Evolutionary conservation across 768 basidiomycete species (phyloP), one percentile per base, ranked within the genome.

Genomic region (Clavulina sp.): DNA sequence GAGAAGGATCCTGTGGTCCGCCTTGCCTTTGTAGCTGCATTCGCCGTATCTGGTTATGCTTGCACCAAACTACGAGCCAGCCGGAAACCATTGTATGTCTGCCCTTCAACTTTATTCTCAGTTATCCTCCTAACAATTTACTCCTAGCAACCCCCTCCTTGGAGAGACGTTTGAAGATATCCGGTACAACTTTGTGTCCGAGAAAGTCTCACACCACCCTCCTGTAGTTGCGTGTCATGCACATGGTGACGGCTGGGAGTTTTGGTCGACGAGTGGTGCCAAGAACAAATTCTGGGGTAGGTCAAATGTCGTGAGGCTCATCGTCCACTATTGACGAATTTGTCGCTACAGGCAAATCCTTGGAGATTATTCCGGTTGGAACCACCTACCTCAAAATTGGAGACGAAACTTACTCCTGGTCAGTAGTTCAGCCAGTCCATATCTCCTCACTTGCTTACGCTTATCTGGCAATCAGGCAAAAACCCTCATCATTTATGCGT

Each of bases 281-380:
- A 84, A 76, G 65, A 88, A 85, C 52, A 87, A 85, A 63, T 87
- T 91, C 64, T 86, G 86, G 84, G 87, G 86, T 84, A 63, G 53
- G 78, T 71, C 32, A n/a, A 54, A 54, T 52, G 33, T 50, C 48
- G 54, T 58, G 54, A 53, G 31, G 50, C 52, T 23, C 23, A 48
- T 34, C 49, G 13, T 52, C 32, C 19, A 24, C 31, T 53, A 31
- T 33, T 53, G 52, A 29, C 24, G 18, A 28, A n/a, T 21, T 52
- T 32, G 24, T 36, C 31, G 34, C 53, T 41, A 55, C 34, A 86
- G 86, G 87, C n/a, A 88, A 86, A 68, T 86, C 83, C 57, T 65
- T 91, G 59, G 88, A 91, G 65, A 76, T 92, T 43, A 82, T 85
- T 41, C 87, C 86, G 19, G 66, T 81, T 49, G 88, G 88, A 9